Evolutionary conservation across 495 filamentous ascomycete genomes (phyloP), one percentile per base, ranked within the genome.

Genomic region (Lasiosphaeriaceae sp.): DNA sequence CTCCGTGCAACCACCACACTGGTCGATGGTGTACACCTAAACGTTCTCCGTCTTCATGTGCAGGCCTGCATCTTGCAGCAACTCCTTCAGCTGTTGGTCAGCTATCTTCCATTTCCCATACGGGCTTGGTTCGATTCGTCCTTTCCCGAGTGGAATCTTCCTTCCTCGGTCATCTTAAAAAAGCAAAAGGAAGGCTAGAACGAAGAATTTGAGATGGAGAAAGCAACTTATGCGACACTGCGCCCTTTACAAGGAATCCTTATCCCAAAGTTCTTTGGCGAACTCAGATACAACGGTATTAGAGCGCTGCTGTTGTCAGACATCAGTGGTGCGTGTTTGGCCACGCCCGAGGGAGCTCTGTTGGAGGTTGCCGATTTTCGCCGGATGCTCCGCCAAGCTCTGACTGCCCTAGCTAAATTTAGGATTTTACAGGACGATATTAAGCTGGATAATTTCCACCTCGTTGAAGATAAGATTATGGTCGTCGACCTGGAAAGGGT

Each of bases 61-160:
- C 51, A 59, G 23, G 16, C 57, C 20, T 21, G 51, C 34, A 34
- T 23, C 26, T 17, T 54, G 22, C 46, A 59, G 37, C 23, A 16
- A 1, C 20, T 52, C n/a, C 16, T 54, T 26, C 23, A 37, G 23
- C 17, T 11, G 2, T 3, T 50, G 12, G 17, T 54, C 24, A n/a
- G 34, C 0, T 50, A 17, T 54, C 26, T 59, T 8, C 57, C 46
- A 21, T 34, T 4, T 39, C 4, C 20, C 4, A 22, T 57, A 31
- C 23, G 11, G 2, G 14, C 35, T 16, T 57, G 55, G 55, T 57
- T 57, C 55, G 21, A 50, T 1, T 57, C 37, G 31, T 19, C 12
- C 6, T 58, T 63, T 53, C 56, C 60, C 17, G 60, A 63, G 29
- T 63, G 53, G 56, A 59, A 9, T 45, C 48, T 63, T 46, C 56